Evolutionary conservation across 805 yeast species (phyloP).

Genomic region (Lipomyces sp.): DNA sequence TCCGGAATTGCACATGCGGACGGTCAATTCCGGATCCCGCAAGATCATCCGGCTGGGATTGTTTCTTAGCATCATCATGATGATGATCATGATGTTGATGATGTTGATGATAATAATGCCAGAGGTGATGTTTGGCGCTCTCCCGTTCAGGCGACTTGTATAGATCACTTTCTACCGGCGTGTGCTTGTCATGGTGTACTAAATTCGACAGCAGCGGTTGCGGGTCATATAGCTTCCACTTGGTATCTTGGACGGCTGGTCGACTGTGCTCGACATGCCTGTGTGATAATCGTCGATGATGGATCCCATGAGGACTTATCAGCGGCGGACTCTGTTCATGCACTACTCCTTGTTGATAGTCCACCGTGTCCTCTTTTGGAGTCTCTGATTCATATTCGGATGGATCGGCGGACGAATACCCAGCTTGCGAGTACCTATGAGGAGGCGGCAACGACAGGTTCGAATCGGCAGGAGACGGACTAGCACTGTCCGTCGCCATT

Average conservation of each 20-base stretch:
- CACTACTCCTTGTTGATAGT: background rate
- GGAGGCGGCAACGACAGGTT: background rate
- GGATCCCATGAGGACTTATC: slow-evolving; percentile 10
- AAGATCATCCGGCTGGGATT: background rate
- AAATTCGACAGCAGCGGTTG: slow-evolving; percentile 31
- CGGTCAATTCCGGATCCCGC: background rate
- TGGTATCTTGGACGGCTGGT: slow-evolving; percentile 15
- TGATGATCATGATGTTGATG: slow-evolving; percentile 1
- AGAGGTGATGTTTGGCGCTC: slow-evolving; percentile 9
- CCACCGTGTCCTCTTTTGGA: background rate
- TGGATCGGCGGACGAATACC: slow-evolving; percentile 15
- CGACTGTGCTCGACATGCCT: background rate
- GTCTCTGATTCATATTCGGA: slow-evolving; percentile 1
- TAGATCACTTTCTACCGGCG: background rate
- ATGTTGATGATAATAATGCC: slow-evolving; percentile 11
- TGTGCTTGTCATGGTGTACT: background rate
- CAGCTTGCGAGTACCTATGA: slow-evolving; percentile 7
- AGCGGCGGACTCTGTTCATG: background rate
- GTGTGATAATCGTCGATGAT: slow-evolving; percentile 8
- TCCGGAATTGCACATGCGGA: background rate
- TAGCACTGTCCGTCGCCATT: background rate
- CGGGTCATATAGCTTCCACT: slow-evolving; percentile 32
- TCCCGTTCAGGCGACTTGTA: background rate
- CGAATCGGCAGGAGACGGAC: background rate
- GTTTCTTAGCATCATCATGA: background rate